Evolutionary conservation across 1,284 basidiomycete species (phyloP).

Genomic region (Cutaneotrichosporon sp.): DNA sequence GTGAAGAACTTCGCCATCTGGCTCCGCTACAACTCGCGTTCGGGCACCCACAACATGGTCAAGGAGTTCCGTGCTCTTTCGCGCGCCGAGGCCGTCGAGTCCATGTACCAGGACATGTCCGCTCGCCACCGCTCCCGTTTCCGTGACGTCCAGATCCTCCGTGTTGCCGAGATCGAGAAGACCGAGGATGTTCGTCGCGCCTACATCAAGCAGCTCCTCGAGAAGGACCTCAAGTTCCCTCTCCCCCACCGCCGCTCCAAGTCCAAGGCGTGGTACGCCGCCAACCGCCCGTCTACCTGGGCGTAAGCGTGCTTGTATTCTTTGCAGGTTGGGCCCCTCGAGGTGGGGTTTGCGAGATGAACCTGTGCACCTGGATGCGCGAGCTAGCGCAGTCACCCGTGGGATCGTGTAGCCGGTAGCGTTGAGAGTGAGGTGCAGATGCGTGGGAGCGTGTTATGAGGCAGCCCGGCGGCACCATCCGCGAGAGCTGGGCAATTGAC

Average conservation of each 20-base stretch:
- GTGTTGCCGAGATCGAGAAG: slow-evolving; percentile 74
- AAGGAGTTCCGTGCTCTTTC: slow-evolving; percentile 94
- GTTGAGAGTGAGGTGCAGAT: too few species aligned
- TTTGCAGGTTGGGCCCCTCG: slow-evolving; percentile 20
- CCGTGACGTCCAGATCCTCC: slow-evolving; percentile 71
- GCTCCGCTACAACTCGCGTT: slow-evolving; percentile 98
- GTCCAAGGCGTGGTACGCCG: slow-evolving; percentile 51
- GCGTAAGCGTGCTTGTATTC: slow-evolving; percentile 33
- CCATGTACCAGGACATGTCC: slow-evolving; percentile 99
- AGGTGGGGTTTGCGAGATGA: slow-evolving; percentile 30
- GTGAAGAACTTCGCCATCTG: slow-evolving; percentile 99
- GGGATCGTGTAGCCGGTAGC: not conserved
- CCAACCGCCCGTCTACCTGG: slow-evolving; percentile 49
- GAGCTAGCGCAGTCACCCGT: not conserved
- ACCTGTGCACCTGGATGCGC: slow-evolving; percentile 21
- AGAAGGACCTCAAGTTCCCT: slow-evolving; percentile 92
- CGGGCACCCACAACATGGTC: slow-evolving; percentile 90
- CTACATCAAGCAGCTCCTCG: slow-evolving; percentile 95
- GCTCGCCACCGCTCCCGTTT: slow-evolving; percentile 98
- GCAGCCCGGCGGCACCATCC: too few species aligned
- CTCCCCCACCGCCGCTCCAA: slow-evolving; percentile 75
- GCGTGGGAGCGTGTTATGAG: too few species aligned
- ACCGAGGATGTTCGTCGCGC: slow-evolving; percentile 75
- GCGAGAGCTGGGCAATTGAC: too few species aligned
- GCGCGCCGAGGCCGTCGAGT: slow-evolving; percentile 92